A percentile compares a stretch with the other conserved stretches of the same genome.
Evolutionary conservation across 106 monocot genomes (phyloP).

Genomic region (Vanilla planifolia): DNA sequence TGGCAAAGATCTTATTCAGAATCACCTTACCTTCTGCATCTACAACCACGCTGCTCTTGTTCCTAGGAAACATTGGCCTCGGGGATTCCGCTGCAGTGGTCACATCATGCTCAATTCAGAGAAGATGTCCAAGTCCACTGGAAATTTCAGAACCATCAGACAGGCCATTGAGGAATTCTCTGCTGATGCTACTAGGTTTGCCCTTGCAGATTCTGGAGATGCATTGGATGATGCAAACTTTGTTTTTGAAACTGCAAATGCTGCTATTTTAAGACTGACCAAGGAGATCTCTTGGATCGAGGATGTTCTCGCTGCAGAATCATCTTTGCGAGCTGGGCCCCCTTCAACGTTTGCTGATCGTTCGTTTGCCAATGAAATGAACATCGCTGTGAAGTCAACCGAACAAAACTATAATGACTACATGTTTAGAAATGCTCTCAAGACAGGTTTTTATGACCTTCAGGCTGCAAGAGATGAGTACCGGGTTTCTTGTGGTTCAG

Average conservation of each 20-base stretch:
- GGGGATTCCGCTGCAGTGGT: conserved; percentile 87
- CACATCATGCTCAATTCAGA: conserved; percentile 96
- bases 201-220: conserved; percentile 90
- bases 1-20: conserved; percentile 88
- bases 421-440: conserved; percentile 87
- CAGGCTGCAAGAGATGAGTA: conserved; percentile 89
- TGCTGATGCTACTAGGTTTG: conserved; percentile 78
- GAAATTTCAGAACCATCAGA: conserved; percentile 77
- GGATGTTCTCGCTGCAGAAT: conserved; percentile 59
- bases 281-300: conserved; percentile 93
- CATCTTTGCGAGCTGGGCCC: conserved; percentile 37
- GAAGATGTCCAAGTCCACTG: conserved; percentile 96
- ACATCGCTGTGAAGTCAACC: conserved; percentile 48
- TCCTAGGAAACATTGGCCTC: conserved; percentile 72
- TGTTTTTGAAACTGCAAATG: conserved; percentile 87
- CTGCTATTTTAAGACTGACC: conserved; percentile 78
- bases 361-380: conserved; percentile 80
- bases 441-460: conserved; percentile 84
- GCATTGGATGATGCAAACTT: conserved; percentile 94
- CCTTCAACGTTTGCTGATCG: conserved; percentile 64
- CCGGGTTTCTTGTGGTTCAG: conserved; percentile 71
- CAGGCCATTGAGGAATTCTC: conserved; percentile 83
- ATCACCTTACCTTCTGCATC: conserved; percentile 87
- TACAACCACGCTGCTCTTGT: conserved; percentile 81
- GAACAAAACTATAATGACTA: conserved; percentile 53